These are phyloP conservation scores for Saturnispora halmiae DNA, from an alignment of 805 yeast genomes.

Conservation along the genomic window DNA sequence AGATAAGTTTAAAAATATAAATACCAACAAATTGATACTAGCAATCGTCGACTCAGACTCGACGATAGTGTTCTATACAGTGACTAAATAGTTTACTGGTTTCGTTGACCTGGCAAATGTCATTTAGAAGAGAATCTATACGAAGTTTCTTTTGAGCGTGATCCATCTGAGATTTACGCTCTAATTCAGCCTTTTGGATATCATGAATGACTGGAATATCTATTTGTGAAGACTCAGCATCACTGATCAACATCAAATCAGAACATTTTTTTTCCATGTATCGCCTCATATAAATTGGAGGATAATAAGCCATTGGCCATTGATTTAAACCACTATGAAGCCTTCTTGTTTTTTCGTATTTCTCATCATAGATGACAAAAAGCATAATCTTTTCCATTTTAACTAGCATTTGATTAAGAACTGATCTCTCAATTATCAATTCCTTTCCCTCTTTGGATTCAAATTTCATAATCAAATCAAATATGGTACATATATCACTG, in stretches of 20 bases:
- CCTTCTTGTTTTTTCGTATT: constrained; percentile 4
- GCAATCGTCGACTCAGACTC: constrained; percentile 8
- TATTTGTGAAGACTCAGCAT: no score
- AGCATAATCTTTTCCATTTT: constrained; percentile 5
- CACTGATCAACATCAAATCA: background rate
- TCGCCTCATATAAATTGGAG: constrained; percentile 8
- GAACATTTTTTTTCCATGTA: constrained; percentile 2
- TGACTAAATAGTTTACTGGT: constrained; percentile 1
- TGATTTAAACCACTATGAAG: constrained; percentile 2
- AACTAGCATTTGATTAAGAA: background rate
- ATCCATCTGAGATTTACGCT: background rate
- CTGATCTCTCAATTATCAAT: background rate
- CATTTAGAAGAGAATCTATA: background rate
- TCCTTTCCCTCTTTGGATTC: background rate
- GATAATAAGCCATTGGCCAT: constrained; percentile 9
- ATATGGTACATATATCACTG: constrained; percentile 3
- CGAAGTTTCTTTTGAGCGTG: background rate
- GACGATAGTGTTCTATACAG: constrained; percentile 7
- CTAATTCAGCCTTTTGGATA: constrained; percentile 1
- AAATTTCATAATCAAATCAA: background rate
- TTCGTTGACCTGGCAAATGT: background rate
- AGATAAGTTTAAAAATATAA: background rate
- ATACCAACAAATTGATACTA: background rate
- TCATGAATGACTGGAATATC: constrained; percentile 6
- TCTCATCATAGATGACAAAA: constrained; percentile 6